These are phyloP conservation scores for Bothriochloa decipiens DNA, from an alignment of 176 grass and related monocot genomes.

Conservation along the genomic window DNA sequence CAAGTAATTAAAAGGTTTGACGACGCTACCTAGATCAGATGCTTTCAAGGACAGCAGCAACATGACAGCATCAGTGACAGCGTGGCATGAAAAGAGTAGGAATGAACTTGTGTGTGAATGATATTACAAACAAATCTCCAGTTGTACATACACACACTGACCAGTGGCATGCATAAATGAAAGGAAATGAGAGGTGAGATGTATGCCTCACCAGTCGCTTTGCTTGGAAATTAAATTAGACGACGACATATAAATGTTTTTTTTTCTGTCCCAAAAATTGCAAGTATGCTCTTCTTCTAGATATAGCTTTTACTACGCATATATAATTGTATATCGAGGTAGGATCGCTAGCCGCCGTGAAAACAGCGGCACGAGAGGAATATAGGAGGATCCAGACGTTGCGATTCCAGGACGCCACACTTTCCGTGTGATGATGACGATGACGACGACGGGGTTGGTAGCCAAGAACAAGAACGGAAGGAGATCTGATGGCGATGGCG, in stretches of 20 bases:
- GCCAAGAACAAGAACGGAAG: not conserved
- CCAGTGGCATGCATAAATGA: too few relatives aligned
- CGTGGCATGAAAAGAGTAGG: not conserved
- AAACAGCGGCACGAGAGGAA: too few relatives aligned
- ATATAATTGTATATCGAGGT: too few relatives aligned
- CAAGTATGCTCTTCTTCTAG: too few relatives aligned
- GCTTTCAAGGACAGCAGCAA: not conserved
- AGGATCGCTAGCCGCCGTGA: too few relatives aligned
- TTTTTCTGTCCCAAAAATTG: too few relatives aligned
- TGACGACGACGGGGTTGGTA: not conserved
- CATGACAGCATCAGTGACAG: not conserved
- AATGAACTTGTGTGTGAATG: not conserved
- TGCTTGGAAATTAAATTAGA: not conserved
- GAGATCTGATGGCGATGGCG: not conserved
- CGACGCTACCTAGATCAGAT: not conserved
- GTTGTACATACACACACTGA: not conserved
- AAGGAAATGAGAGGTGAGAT: too few relatives aligned
- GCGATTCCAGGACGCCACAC: slow-evolving; percentile 36
- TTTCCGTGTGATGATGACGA: slow-evolving; percentile 24
- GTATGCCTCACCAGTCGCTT: not conserved
- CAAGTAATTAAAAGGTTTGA: not conserved
- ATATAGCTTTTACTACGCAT: too few relatives aligned
- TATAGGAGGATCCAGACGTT: not conserved
- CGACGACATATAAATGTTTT: too few relatives aligned
- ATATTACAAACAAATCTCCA: not conserved